phyloP scores from a whole-genome alignment of 352 stramenopile genomes.

The Pythium graminicola region DNA sequence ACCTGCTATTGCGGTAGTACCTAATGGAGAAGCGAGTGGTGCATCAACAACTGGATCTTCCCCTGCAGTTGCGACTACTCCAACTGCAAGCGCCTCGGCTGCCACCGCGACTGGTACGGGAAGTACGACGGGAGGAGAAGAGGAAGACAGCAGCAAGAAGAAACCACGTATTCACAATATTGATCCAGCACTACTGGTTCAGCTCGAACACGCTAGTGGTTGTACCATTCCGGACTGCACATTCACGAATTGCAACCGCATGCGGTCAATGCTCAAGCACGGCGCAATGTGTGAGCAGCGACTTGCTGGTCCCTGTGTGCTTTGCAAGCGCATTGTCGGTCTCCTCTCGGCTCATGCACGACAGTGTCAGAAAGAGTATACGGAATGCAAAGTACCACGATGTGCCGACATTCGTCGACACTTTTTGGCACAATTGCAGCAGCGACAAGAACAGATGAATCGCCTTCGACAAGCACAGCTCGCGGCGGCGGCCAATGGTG shows the following conservation, averaged over 20 bases:
- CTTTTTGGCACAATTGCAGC: conserved; percentile 74
- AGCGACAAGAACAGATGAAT: conserved; percentile 56
- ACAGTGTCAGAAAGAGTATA: conserved; percentile 74
- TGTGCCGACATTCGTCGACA: conserved; percentile 83
- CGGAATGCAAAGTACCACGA: conserved; percentile 72
- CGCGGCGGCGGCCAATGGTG: conserved; percentile 10
- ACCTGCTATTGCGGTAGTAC: not conserved
- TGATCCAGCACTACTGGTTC: conserved; percentile 76
- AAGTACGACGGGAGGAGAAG: not conserved
- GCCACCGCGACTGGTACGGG: too few relatives aligned
- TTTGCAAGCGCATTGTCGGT: conserved; percentile 83
- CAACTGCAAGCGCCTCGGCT: not conserved
- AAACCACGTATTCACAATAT: conserved; percentile 84
- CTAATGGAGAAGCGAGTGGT: not conserved
- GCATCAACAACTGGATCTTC: not conserved
- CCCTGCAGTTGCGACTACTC: not conserved
- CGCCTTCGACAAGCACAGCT: conserved; percentile 34
- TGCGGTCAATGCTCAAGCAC: conserved; percentile 88
- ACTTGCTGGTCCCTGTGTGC: conserved; percentile 67
- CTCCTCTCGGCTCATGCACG: conserved; percentile 75
- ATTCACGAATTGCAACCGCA: conserved; percentile 83
- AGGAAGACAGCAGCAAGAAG: conserved; percentile 90
- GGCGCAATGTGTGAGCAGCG: conserved; percentile 79
- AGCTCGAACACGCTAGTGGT: conserved; percentile 78
- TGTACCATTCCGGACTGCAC: conserved; percentile 64